Conservation (phyloP, 441 rosid species). For the Eruca vesicaria region DNA sequence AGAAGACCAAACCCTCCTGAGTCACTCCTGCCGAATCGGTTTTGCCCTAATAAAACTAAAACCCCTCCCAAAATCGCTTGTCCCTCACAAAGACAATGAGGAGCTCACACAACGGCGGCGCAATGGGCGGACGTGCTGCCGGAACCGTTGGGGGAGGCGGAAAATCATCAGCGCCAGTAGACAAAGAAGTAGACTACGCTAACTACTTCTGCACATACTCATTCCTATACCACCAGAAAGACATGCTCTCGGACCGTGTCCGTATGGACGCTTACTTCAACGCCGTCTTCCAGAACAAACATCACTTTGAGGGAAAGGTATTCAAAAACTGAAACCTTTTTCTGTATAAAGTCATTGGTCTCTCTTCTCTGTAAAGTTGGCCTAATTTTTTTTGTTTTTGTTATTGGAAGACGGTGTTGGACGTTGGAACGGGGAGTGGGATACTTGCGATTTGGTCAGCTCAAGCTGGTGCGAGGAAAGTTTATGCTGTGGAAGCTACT, state of each 20-base stretch:
- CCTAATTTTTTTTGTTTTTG: background rate
- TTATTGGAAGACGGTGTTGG: slow-evolving; percentile 68
- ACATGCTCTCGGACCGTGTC: slow-evolving; percentile 95
- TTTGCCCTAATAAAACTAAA: background rate
- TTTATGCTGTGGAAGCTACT: slow-evolving; percentile 96
- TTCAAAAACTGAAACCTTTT: background rate
- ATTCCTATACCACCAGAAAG: slow-evolving; percentile 94
- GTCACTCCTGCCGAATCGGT: background rate
- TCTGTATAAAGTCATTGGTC: background rate
- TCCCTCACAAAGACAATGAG: slow-evolving; percentile 38
- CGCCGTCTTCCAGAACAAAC: slow-evolving; percentile 72
- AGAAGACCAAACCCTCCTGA: slow-evolving; percentile 13
- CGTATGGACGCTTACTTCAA: slow-evolving; percentile 96
- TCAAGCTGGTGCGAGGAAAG: slow-evolving; percentile 96
- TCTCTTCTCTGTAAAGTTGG: slow-evolving; percentile 2
- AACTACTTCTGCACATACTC: slow-evolving; percentile 90
- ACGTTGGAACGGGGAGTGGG: slow-evolving; percentile 98
- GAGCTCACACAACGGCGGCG: slow-evolving; percentile 44
- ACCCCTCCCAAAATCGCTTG: background rate
- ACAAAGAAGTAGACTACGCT: slow-evolving; percentile 88
- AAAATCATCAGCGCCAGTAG: slow-evolving; percentile 48
- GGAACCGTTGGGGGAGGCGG: slow-evolving; percentile 36
- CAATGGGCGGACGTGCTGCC: slow-evolving; percentile 28
- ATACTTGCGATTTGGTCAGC: slow-evolving; percentile 99
- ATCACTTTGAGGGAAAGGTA: slow-evolving; percentile 85